phyloP scores from a whole-genome alignment of 2,329 filamentous ascomycete species.

The Aspergillus puulaauensis region DNA sequence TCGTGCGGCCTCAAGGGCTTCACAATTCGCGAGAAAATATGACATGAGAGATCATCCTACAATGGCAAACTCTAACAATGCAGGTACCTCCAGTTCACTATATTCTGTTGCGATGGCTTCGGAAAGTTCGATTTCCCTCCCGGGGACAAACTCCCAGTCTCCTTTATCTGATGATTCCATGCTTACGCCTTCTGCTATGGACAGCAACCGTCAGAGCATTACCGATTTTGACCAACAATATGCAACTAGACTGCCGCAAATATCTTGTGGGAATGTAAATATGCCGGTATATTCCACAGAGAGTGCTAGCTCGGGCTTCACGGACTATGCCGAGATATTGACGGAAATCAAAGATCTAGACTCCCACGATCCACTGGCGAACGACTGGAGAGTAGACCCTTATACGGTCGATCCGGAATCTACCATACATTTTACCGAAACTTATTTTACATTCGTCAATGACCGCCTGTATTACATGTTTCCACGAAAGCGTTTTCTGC shows the following conservation, averaged over 20 bases:
- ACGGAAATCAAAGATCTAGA: slow-evolving; percentile 30
- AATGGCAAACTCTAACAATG: slow-evolving; percentile 16
- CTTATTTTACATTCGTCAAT: slow-evolving; percentile 60
- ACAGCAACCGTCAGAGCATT: slow-evolving; percentile 24
- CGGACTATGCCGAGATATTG: slow-evolving; percentile 32
- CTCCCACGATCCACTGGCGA: slow-evolving; percentile 29
- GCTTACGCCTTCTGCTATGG: slow-evolving; percentile 27
- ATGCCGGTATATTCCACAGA: slow-evolving; percentile 9
- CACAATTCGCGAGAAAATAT: slow-evolving; percentile 22
- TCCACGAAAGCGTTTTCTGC: slow-evolving; percentile 52
- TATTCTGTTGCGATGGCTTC: slow-evolving; percentile 33
- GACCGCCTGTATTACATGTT: slow-evolving; percentile 57
- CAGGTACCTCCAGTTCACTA: slow-evolving; percentile 24
- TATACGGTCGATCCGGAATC: slow-evolving; percentile 50
- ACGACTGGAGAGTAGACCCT: slow-evolving; percentile 55
- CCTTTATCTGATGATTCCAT: slow-evolving; percentile 30
- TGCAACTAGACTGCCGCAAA: slow-evolving; percentile 21
- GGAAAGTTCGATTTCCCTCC: slow-evolving; percentile 30
- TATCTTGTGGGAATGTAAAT: slow-evolving; percentile 19
- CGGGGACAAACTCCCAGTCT: slow-evolving; percentile 31
- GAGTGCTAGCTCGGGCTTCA: slow-evolving; percentile 15
- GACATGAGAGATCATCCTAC: slow-evolving; percentile 23
- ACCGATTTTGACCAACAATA: slow-evolving; percentile 27
- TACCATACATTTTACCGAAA: slow-evolving; percentile 53
- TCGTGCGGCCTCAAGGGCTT: slow-evolving; percentile 26